Evolutionary conservation across 495 filamentous ascomycete genomes (phyloP).

Genomic region (Aspergillus haitiensis): DNA sequence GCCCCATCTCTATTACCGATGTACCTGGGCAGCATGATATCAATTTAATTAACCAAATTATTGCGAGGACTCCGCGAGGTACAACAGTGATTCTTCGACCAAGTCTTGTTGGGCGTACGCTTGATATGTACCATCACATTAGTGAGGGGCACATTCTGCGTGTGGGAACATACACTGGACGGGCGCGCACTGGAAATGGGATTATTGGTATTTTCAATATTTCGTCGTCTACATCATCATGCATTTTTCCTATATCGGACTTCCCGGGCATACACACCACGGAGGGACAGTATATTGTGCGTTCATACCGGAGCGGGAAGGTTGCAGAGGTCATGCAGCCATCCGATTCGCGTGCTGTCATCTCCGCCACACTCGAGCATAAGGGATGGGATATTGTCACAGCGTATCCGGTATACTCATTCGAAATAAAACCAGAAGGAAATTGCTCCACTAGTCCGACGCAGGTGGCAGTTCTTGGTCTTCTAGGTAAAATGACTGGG

Average conservation of each 20-base stretch:
- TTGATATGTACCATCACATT: constrained; percentile 73
- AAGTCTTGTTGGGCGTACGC: constrained; percentile 64
- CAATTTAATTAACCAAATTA: constrained; percentile 74
- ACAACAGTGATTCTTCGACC: constrained; percentile 78
- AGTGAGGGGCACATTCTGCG: constrained; percentile 71
- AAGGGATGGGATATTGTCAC: constrained; percentile 81
- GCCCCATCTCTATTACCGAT: constrained; percentile 93
- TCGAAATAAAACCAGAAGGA: constrained; percentile 39
- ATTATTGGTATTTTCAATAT: constrained; percentile 88
- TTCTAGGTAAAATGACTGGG: constrained; percentile 88
- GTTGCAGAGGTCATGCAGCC: constrained; percentile 53
- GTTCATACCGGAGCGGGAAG: constrained; percentile 67
- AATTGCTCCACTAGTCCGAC: constrained; percentile 17
- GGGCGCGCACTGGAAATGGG: constrained; percentile 64
- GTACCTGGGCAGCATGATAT: constrained; percentile 77
- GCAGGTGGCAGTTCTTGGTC: constrained; percentile 69
- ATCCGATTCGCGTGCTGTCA: constrained; percentile 37
- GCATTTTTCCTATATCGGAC: constrained; percentile 64
- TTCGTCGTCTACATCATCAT: constrained; percentile 53
- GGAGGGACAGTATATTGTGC: constrained; percentile 61
- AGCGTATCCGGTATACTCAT: constrained; percentile 62
- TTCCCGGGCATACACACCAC: constrained; percentile 66
- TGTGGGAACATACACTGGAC: constrained; percentile 70
- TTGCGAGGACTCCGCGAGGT: constrained; percentile 61
- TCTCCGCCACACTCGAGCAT: constrained; percentile 60